These are phyloP conservation scores for Ogataea pignaliae DNA, from an alignment of 805 yeast genomes.

Conservation along the genomic window DNA sequence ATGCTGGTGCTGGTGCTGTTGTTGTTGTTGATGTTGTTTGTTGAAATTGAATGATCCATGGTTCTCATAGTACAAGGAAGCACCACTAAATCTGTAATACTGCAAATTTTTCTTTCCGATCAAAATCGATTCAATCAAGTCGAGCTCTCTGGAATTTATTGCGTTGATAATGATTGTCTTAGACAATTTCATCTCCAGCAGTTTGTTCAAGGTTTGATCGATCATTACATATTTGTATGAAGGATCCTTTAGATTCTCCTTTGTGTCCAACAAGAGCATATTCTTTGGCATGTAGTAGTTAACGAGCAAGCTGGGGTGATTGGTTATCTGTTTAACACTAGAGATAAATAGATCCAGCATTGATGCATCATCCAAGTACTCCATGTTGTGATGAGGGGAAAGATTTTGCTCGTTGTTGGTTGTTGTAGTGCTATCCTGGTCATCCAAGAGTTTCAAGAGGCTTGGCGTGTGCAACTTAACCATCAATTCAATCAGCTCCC, in stretches of 20 bases:
- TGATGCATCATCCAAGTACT: slow-evolving; percentile 24
- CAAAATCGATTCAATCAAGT: slow-evolving; percentile 71
- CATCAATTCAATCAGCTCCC: slow-evolving; percentile 39
- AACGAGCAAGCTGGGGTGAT: slow-evolving; percentile 68
- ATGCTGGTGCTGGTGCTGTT: neutral
- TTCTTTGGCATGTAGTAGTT: slow-evolving; percentile 76
- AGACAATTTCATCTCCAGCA: slow-evolving; percentile 19
- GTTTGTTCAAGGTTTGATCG: slow-evolving; percentile 42
- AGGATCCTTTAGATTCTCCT: slow-evolving; percentile 44
- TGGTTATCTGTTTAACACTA: slow-evolving; percentile 46
- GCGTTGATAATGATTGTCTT: slow-evolving; percentile 47
- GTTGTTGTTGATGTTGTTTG: slow-evolving; percentile 8
- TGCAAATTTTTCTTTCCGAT: slow-evolving; percentile 61
- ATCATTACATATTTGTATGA: slow-evolving; percentile 59
- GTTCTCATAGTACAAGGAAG: slow-evolving; percentile 39
- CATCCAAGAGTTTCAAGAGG: slow-evolving; percentile 10
- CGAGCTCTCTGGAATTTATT: slow-evolving; percentile 62
- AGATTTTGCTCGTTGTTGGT: slow-evolving; percentile 1
- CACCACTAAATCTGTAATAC: slow-evolving; percentile 65
- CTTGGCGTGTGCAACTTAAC: slow-evolving; percentile 36
- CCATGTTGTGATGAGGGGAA: slow-evolving; percentile 1
- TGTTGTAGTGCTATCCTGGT: neutral
- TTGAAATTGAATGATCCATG: slow-evolving; percentile 30
- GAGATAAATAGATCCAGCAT: slow-evolving; percentile 39
- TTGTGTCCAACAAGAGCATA: slow-evolving; percentile 60